Percentiles rank a stretch among this genome's conserved stretches.
phyloP scores from a whole-genome alignment of 139 green algal species.

The Micromonas pusilla region DNA sequence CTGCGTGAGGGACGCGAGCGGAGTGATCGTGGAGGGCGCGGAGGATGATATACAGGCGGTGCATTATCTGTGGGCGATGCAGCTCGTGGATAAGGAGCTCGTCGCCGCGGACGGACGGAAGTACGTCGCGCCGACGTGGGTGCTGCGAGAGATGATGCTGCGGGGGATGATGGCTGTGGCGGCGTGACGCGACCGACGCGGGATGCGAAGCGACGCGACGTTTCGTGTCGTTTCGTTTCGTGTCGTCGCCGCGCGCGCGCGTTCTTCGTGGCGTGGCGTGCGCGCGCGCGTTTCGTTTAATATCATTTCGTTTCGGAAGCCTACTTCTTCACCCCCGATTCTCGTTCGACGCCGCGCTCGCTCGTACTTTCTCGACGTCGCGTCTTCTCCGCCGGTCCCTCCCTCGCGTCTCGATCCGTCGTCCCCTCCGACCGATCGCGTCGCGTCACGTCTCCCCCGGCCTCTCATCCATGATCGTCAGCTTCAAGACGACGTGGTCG shows the following conservation, averaged over 20 bases:
- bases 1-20: conserved; percentile 67
- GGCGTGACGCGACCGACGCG: neutral
- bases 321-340: too few relatives aligned
- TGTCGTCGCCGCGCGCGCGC: too few relatives aligned
- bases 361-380: too few relatives aligned
- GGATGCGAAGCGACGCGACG: too few relatives aligned
- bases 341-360: too few relatives aligned
- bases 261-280: too few relatives aligned
- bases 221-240: too few relatives aligned
- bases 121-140: conserved; percentile 14
- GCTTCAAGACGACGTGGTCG: neutral
- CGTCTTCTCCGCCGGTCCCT: too few relatives aligned
- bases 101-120: neutral
- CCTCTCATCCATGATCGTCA: neutral
- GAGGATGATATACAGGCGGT: conserved; percentile 39
- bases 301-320: too few relatives aligned
- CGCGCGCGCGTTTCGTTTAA: too few relatives aligned
- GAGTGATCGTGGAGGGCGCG: conserved; percentile 75
- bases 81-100: conserved; percentile 24
- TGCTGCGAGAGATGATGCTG: conserved; percentile 20
- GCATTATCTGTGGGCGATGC: conserved; percentile 35
- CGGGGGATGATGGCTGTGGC: conserved; percentile 21
- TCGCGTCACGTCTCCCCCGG: too few relatives aligned
- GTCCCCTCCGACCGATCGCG: too few relatives aligned
- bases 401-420: neutral